phyloP scores from a whole-genome alignment of 495 filamentous ascomycete genomes.

The Friedmanniomyces simplex region DNA sequence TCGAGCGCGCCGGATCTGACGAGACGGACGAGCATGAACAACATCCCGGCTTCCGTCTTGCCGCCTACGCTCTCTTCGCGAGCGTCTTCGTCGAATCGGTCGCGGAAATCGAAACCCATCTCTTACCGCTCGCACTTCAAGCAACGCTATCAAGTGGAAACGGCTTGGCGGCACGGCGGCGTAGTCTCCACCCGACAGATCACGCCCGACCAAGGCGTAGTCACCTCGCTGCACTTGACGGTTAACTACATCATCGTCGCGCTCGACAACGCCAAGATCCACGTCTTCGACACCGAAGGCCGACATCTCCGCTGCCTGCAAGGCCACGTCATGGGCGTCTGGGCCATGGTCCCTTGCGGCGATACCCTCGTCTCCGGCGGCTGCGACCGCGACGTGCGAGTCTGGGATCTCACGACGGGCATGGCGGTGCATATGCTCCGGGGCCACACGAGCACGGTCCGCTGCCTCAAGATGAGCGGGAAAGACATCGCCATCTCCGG shows the following conservation, averaged over 20 bases:
- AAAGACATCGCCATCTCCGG: conserved; percentile 88
- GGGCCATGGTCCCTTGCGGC: conserved; percentile 98
- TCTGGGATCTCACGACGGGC: conserved; percentile 93
- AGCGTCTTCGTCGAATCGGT: background rate
- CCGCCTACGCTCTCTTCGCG: conserved; percentile 12
- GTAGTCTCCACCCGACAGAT: conserved; percentile 68
- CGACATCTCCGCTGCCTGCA: conserved; percentile 77
- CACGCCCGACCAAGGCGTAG: conserved; percentile 89
- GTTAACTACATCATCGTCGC: conserved; percentile 95
- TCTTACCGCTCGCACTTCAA: conserved; percentile 97
- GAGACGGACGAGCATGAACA: conserved; percentile 16
- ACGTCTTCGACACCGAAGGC: conserved; percentile 90
- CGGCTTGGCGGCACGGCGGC: conserved; percentile 88
- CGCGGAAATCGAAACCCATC: conserved; percentile 35
- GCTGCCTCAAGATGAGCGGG: conserved; percentile 96
- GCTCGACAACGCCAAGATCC: conserved; percentile 95
- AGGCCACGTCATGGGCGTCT: conserved; percentile 97
- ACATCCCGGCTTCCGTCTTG: background rate
- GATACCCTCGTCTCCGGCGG: conserved; percentile 92
- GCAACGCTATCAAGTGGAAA: conserved; percentile 91
- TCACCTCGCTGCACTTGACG: conserved; percentile 90
- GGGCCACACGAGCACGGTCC: conserved; percentile 91
- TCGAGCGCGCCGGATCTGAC: conserved; percentile 24
- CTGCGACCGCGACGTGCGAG: conserved; percentile 90
- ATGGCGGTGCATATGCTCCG: conserved; percentile 61